Percentiles rank a stretch among this genome's conserved stretches.
Conservation (phyloP, 1,284 basidiomycete genomes). For the Moesziomyces parantarcticus region DNA sequence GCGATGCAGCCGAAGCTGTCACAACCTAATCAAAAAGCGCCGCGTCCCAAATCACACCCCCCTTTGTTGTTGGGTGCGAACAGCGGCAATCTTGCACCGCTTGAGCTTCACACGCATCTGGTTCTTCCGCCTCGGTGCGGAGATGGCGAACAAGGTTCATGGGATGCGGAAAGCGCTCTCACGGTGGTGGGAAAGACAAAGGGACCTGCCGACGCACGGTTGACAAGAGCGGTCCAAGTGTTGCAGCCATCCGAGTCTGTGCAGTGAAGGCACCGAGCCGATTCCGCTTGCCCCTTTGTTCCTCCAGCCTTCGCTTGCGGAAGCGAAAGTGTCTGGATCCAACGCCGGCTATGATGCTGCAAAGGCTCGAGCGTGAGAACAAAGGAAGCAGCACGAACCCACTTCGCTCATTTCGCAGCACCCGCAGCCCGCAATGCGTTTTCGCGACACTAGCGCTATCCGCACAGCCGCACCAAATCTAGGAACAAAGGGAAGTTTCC, state of each 20-base stretch:
- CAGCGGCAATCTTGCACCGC: slow-evolving; percentile 1
- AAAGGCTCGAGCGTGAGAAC: not conserved
- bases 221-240: not conserved
- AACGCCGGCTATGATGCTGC: too few relatives aligned
- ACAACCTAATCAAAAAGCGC: slow-evolving; percentile 43
- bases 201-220: not conserved
- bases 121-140: not conserved
- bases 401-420: slow-evolving; percentile 12
- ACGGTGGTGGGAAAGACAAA: slow-evolving; percentile 1
- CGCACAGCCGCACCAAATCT: not conserved
- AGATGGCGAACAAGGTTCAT: not conserved
- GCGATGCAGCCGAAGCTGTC: slow-evolving; percentile 41
- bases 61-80: slow-evolving; percentile 18
- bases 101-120: not conserved
- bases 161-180: not conserved
- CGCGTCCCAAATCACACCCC: not conserved
- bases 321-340: too few relatives aligned
- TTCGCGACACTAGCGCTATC: slow-evolving; percentile 8
- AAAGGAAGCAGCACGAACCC: slow-evolving; percentile 2
- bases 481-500: not conserved
- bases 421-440: too few relatives aligned
- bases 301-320: not conserved
- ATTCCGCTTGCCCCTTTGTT: slow-evolving; percentile 16
- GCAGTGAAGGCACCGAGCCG: not conserved
- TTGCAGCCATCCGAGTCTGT: not conserved